Base-by-base conservation (phyloP, 257 asterid species). In the Parsonsia alboflavescens region DNA sequence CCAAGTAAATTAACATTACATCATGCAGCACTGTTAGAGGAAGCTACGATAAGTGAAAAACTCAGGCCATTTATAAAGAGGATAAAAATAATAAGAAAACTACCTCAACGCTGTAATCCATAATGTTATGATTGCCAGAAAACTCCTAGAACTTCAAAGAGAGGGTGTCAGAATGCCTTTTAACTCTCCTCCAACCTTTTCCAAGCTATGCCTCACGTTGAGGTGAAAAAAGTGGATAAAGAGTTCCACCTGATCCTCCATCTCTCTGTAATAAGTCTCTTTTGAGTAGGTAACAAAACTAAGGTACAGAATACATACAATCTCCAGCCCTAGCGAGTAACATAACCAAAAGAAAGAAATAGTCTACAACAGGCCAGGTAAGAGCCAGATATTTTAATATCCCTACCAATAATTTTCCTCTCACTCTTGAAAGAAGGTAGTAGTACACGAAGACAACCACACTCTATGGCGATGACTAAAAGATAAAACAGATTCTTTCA, bases 91-190 rank as follows among this genome's bases (percentile, higher is more conserved):
- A 69, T 36, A 15, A 54, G 56, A 73, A 30, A 68, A 62, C 80
- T 83, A 68, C 86, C 80, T 80, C 78, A 52, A 61, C 16, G 71
- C 64, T 26, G 82, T 48, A 77, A 48, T 75, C 56, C 58, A 19
- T 42, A 76, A 62, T 56, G 62, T 30, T 45, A 50, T 12, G 28
- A 64, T n/a, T 10, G 67, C 75, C 74, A 44, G 42, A 73, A n/a
- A n/a, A 71, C 42, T 65, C 75, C 72, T 48, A 65, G 69, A 67
- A 64, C 76, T 77, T 74, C 78, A 64, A 66, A 61, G 49, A 30
- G 39, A 28, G 76, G 79, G 73, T 59, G 53, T 42, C 78, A 56
- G 72, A 69, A 58, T 58, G 77, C 74, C 71, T 71, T n/a, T 65
- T 42, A 49, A 61, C 63, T 74, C 68, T 53, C n/a, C 26, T 49